Evolutionary conservation across 2,329 filamentous ascomycete genomes (phyloP).

Genomic region (Emmonsiellopsis sp.): DNA sequence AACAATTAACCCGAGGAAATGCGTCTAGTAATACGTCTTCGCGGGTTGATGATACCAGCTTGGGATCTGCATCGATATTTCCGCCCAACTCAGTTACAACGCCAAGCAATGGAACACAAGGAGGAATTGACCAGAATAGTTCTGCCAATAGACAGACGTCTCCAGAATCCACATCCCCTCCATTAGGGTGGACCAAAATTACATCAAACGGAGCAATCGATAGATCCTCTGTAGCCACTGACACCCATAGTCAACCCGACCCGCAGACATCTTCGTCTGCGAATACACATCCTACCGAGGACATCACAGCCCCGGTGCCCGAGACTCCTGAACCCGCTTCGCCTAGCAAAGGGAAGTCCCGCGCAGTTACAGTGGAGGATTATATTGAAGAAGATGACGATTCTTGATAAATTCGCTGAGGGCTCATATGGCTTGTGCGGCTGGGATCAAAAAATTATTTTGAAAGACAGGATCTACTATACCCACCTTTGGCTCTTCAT

Average conservation of each 20-base stretch:
- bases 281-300: background rate
- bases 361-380: conserved; percentile 14
- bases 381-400: conserved; percentile 7
- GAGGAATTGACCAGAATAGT: background rate
- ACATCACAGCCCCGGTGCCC: background rate
- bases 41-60: background rate
- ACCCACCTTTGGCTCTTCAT: background rate
- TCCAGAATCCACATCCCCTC: background rate
- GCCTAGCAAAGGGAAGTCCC: conserved; percentile 10
- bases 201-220: background rate
- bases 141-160: background rate
- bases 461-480: background rate
- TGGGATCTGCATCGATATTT: background rate
- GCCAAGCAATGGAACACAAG: background rate
- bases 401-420: background rate
- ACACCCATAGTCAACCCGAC: background rate
- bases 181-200: conserved; percentile 3
- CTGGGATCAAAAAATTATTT: background rate
- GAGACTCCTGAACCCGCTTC: background rate
- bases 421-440: background rate
- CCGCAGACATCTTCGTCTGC: background rate
- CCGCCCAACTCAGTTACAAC: background rate
- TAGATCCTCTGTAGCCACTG: background rate
- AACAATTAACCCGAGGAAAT: background rate
- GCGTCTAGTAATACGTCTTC: background rate